phyloP scores from a whole-genome alignment of 257 asterid species.

The Hygrophila difformis region DNA sequence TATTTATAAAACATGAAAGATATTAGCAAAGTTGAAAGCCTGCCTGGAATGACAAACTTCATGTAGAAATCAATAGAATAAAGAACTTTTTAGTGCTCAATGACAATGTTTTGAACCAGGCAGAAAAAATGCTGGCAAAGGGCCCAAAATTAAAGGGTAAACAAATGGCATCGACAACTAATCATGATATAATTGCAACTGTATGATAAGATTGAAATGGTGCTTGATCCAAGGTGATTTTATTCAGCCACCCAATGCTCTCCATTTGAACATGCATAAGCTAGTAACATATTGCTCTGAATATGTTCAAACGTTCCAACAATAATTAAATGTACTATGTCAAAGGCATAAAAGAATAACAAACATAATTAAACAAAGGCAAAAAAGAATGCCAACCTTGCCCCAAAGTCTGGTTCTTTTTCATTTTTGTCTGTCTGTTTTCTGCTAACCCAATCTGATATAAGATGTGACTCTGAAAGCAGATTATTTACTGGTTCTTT shows the following conservation, averaged over 20 bases:
- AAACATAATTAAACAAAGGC: too few species aligned
- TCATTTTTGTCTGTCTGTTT: conserved; percentile 33
- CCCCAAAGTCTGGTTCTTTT: conserved; percentile 87
- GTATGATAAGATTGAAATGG: conserved; percentile 14
- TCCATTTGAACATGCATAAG: conserved; percentile 2
- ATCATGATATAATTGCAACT: too few species aligned
- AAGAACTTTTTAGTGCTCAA: too few species aligned
- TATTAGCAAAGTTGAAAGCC: conserved; percentile 16
- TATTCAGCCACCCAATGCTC: conserved; percentile 9
- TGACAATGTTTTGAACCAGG: too few species aligned
- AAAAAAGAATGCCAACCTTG: conserved; percentile 51
- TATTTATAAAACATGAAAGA: conserved; percentile 17
- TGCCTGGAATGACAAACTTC: not conserved
- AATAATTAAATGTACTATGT: too few species aligned
- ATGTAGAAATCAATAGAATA: too few species aligned
- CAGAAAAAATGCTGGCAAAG: too few species aligned
- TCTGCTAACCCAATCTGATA: conserved; percentile 81
- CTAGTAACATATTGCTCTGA: too few species aligned
- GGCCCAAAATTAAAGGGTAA: too few species aligned
- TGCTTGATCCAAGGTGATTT: conserved; percentile 10
- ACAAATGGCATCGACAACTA: too few species aligned
- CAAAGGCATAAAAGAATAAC: too few species aligned
- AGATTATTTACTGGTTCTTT: conserved; percentile 45
- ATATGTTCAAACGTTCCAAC: too few species aligned
- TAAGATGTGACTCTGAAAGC: conserved; percentile 80